Base-by-base conservation (phyloP, 2,329 filamentous ascomycete genomes). In the Madurella mycetomatis region DNA sequence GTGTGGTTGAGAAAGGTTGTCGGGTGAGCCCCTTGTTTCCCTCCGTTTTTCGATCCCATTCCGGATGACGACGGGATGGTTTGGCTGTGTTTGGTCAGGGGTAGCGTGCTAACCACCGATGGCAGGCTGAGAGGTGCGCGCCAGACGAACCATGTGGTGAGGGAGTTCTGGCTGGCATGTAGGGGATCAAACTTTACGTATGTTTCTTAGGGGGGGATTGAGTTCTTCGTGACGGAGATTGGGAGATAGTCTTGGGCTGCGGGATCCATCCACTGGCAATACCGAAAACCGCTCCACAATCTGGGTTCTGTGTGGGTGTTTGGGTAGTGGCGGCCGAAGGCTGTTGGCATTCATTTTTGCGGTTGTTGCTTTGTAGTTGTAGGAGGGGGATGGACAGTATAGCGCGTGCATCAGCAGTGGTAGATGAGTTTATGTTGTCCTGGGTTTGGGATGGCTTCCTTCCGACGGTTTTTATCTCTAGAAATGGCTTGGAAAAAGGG, bases 81-180 rank as follows among this genome's bases (percentile, higher is more conserved):
- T 34, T 11, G 9, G 34, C 11, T 25, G 25, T 25, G 25, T 25
- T 18, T 52, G 25, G 51, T 17, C 15, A n/a, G 16, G 16, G 31
- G 31, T 54, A 42, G 8, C 16, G 12, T 32, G 19, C 41, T 50
- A 9, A 47, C 16, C 9, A 1, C 53, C 53, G 11, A 11, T 5
- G 2, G 12, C 15, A 86, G 83, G 64, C 72, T 89, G 34, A 76
- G 87, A 40, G 87, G 87, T 8, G 75, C 80, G 1, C 77, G 80
- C 58, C 72, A 77, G 47, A 89, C 86, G 2, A 88, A 85, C 59
- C 78, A 84, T 51, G 76, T 88, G 1, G 81, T 89, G 2, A 79
- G 82, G 55, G 85, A 88, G 31, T 90, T 90, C 65, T 91, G 86
- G 84, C 70, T 88, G n/a, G 76, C 78, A 2, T 85, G 84, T 57